Percentiles rank a stretch among this genome's conserved stretches.
Evolutionary conservation across 1,139 yeast genomes (phyloP).

Genomic region (Saccharomyces hybrid): DNA sequence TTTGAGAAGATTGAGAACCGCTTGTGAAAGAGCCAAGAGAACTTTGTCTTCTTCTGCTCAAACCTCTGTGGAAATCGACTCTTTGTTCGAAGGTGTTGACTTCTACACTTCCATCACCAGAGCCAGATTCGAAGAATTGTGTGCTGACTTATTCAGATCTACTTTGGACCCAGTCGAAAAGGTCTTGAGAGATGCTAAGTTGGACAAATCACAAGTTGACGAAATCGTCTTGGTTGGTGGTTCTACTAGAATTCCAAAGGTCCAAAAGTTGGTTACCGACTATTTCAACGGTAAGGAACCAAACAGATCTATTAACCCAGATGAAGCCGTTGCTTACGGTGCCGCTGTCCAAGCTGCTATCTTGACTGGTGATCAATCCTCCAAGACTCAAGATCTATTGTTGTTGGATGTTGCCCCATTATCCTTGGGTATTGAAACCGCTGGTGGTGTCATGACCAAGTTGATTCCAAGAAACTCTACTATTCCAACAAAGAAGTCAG

Average conservation of each 20-base stretch:
- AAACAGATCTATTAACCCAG: conserved; percentile 73
- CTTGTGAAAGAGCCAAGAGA: conserved; percentile 85
- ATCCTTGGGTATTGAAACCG: conserved; percentile 92
- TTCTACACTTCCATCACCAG: conserved; percentile 72
- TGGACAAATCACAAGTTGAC: conserved; percentile 66
- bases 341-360: conserved; percentile 83
- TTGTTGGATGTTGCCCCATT: conserved; percentile 88
- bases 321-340: conserved; percentile 66
- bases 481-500: conserved; percentile 92
- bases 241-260: conserved; percentile 85
- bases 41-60: conserved; percentile 74
- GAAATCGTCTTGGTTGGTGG: conserved; percentile 86
- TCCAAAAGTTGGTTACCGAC: conserved; percentile 75
- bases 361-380: conserved; percentile 77
- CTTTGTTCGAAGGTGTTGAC: conserved; percentile 70
- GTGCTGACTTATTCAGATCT: conserved; percentile 71
- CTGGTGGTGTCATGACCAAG: conserved; percentile 97
- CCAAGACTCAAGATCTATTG: conserved; percentile 73
- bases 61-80: conserved; percentile 76
- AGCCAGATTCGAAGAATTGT: conserved; percentile 81
- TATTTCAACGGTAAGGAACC: conserved; percentile 81
- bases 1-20: conserved; percentile 75
- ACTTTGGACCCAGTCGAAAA: conserved; percentile 76
- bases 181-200: conserved; percentile 69
- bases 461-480: conserved; percentile 93